Conservation (phyloP, 176 grass and related monocot genomes). For the Triticum dicoccoides region DNA sequence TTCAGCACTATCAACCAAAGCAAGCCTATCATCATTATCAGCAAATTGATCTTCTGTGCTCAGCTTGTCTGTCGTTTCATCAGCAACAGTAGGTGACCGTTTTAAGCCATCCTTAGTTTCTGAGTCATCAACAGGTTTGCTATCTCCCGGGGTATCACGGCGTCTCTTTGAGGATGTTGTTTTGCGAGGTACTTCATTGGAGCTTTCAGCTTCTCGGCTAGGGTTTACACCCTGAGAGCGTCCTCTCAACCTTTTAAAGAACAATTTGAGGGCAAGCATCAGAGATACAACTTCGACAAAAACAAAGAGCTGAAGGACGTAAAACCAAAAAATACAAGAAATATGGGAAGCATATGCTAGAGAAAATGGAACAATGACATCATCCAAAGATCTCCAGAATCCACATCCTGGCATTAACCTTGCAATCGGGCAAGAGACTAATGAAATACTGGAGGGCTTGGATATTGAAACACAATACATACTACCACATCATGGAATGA, state of each 20-base stretch:
- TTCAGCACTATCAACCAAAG: conserved; percentile 68
- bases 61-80: conserved; percentile 52
- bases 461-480: neutral
- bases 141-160: conserved; percentile 45
- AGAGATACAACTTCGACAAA: conserved; percentile 18
- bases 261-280: conserved; percentile 10
- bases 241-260: conserved; percentile 47
- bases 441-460: neutral
- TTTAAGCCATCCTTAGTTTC: conserved; percentile 56
- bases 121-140: conserved; percentile 47
- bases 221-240: conserved; percentile 32
- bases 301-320: neutral
- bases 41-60: conserved; percentile 58
- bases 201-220: conserved; percentile 38
- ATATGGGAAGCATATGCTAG: neutral
- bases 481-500: neutral
- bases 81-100: conserved; percentile 43
- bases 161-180: conserved; percentile 34
- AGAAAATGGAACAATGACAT: neutral
- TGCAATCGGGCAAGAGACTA: neutral
- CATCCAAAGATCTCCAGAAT: neutral
- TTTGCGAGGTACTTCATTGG: conserved; percentile 42
- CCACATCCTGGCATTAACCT: conserved; percentile 4
- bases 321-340: conserved; percentile 17
- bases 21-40: conserved; percentile 47